phyloP scores from a whole-genome alignment of 148 eudicot genomes.

The Pharnaceum exiguum region DNA sequence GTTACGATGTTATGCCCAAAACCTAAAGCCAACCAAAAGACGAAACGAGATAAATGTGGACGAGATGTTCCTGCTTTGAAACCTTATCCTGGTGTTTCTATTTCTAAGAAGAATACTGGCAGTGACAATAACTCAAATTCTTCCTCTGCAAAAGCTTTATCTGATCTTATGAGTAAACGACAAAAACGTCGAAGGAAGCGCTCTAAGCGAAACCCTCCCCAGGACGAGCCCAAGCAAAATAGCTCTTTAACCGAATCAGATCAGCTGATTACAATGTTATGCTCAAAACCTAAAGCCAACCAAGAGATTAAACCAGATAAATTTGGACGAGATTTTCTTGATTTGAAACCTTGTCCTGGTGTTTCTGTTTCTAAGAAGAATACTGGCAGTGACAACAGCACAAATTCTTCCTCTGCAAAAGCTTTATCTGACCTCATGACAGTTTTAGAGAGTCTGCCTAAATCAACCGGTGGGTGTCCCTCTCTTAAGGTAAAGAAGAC shows the following conservation, averaged over 20 bases:
- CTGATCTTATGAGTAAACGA: neutral
- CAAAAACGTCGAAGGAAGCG: too few species aligned
- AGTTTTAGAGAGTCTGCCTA: neutral
- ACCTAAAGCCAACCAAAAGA: too few species aligned
- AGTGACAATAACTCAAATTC: too few species aligned
- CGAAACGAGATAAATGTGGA: too few species aligned
- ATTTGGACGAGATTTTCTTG: constrained; percentile 5
- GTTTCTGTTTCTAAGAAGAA: constrained; percentile 6
- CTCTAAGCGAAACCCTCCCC: constrained; percentile 11
- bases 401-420: constrained; percentile 1
- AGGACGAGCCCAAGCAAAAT: constrained; percentile 19
- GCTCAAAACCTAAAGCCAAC: constrained; percentile 9
- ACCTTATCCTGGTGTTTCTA: too few species aligned
- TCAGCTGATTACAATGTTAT: constrained; percentile 12
- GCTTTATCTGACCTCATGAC: constrained; percentile 5
- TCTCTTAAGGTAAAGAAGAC: constrained; percentile 15
- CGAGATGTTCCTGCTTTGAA: too few species aligned
- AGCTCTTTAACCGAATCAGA: constrained; percentile 4
- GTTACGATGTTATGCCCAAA: too few species aligned
- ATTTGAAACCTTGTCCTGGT: constrained; percentile 14
- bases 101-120: too few species aligned
- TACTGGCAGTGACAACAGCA: constrained; percentile 2
- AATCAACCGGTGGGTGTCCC: constrained; percentile 17
- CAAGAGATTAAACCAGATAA: constrained; percentile 8
- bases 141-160: neutral